A percentile compares a stretch with the other conserved stretches of the same genome.
Conservation (phyloP, 306 rosid species). For the Inga laurina region DNA sequence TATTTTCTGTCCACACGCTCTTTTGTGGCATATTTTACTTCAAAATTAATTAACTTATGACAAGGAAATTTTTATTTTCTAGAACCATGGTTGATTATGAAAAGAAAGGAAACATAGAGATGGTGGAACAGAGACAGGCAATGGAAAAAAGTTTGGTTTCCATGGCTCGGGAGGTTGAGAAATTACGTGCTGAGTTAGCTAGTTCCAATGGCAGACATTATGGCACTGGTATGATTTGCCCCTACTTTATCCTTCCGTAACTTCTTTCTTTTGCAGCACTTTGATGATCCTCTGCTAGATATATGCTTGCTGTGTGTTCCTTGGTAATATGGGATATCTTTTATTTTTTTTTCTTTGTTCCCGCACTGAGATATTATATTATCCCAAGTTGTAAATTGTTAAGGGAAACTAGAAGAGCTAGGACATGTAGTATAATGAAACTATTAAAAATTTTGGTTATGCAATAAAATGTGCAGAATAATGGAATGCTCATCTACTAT, state of each 20-base stretch:
- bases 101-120: constrained; percentile 80
- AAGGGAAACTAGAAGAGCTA: not conserved
- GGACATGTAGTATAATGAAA: not conserved
- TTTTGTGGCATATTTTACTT: constrained; percentile 1
- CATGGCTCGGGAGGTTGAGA: constrained; percentile 95
- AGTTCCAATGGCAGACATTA: constrained; percentile 65
- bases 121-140: constrained; percentile 85
- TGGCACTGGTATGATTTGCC: constrained; percentile 67
- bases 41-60: not conserved
- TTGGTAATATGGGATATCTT: not conserved
- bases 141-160: constrained; percentile 90
- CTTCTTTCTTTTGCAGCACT: constrained; percentile 18
- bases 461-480: constrained; percentile 24
- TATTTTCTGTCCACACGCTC: constrained; percentile 25
- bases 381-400: not conserved
- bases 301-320: constrained; percentile 15
- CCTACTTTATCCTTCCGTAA: not conserved
- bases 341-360: not conserved
- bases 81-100: constrained; percentile 75
- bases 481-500: constrained; percentile 1
- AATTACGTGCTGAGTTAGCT: constrained; percentile 78
- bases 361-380: not conserved
- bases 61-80: constrained; percentile 25
- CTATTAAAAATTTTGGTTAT: not conserved
- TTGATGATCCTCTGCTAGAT: constrained; percentile 20